These are phyloP conservation scores for Beauveria caledonica DNA, from an alignment of 2,329 filamentous ascomycete species.

Conservation along the genomic window DNA sequence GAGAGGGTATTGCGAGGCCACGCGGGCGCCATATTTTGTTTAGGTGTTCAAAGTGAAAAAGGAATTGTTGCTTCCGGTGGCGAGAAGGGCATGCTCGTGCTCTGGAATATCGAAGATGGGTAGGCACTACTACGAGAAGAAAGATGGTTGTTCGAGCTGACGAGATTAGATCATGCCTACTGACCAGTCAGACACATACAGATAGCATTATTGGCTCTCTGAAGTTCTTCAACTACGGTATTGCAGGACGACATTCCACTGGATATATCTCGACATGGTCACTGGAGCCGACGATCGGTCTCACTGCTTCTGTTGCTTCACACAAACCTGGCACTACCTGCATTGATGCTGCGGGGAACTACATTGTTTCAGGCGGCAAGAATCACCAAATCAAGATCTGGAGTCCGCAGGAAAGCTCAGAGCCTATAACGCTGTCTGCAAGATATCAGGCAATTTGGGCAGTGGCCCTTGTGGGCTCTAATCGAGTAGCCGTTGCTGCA, in stretches of 20 bases:
- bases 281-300: background rate
- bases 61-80: background rate
- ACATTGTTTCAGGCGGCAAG: background rate
- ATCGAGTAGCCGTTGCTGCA: too few relatives aligned
- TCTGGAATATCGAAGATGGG: background rate
- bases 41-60: background rate
- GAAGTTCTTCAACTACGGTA: background rate
- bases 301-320: background rate
- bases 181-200: too few relatives aligned
- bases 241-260: background rate
- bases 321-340: background rate
- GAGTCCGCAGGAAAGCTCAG: background rate
- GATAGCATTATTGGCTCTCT: too few relatives aligned
- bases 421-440: background rate
- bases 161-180: too few relatives aligned
- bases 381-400: background rate
- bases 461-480: background rate
- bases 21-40: background rate
- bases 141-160: background rate
- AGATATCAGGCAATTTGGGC: background rate
- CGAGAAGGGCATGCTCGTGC: background rate
- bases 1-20: background rate
- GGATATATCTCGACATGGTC: background rate
- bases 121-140: background rate
- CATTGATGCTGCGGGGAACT: background rate